Percentiles rank a stretch among this genome's conserved stretches.
Evolutionary conservation across 2,329 filamentous ascomycete genomes (phyloP).

Genomic region (Bipolaris oryzae): DNA sequence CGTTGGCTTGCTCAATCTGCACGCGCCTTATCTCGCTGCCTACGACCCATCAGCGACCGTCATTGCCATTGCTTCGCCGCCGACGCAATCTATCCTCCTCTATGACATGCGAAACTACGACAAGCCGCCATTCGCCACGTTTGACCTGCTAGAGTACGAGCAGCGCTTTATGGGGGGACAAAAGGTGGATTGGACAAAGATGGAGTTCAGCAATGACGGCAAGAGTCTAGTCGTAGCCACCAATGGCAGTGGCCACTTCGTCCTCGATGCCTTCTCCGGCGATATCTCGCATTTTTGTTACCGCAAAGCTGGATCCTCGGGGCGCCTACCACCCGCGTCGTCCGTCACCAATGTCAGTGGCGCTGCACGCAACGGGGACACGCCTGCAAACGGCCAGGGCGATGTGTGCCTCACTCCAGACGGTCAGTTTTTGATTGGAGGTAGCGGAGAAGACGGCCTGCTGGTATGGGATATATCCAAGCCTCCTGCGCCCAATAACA

Average conservation of each 20-base stretch:
- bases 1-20: slow-evolving; percentile 79
- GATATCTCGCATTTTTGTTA: slow-evolving; percentile 74
- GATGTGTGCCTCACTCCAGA: slow-evolving; percentile 91
- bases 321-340: slow-evolving; percentile 53
- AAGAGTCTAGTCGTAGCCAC: slow-evolving; percentile 85
- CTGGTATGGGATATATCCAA: slow-evolving; percentile 82
- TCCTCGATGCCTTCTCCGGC: slow-evolving; percentile 92
- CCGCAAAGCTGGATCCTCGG: slow-evolving; percentile 53
- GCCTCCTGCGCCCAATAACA: slow-evolving; percentile 59
- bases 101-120: slow-evolving; percentile 96
- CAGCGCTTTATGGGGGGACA: slow-evolving; percentile 50
- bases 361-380: slow-evolving; percentile 51
- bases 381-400: slow-evolving; percentile 59
- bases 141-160: slow-evolving; percentile 76
- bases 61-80: slow-evolving; percentile 85
- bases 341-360: slow-evolving; percentile 59
- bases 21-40: slow-evolving; percentile 79
- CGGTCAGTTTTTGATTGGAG: slow-evolving; percentile 84
- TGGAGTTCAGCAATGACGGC: slow-evolving; percentile 96
- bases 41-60: slow-evolving; percentile 93
- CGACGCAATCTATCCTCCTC: slow-evolving; percentile 78
- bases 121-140: slow-evolving; percentile 84
- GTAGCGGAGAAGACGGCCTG: slow-evolving; percentile 72
- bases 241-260: slow-evolving; percentile 81
- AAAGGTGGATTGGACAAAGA: slow-evolving; percentile 77